These are phyloP conservation scores for Polytrichum formosum DNA, from an alignment of 225 moss, liverwort and hornwort species.

Conservation along the genomic window DNA sequence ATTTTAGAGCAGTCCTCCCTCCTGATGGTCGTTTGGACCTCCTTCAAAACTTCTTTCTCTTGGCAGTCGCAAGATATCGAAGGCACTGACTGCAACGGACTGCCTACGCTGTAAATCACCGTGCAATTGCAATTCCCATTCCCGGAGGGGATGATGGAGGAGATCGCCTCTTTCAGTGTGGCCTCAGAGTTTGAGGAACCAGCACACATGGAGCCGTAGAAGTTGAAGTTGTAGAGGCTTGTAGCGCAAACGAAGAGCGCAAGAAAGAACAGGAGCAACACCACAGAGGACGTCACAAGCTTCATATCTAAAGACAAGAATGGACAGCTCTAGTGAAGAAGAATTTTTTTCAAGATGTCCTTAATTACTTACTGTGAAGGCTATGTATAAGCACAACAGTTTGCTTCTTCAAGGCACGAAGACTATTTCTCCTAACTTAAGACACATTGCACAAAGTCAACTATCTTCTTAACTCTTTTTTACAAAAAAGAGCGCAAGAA, in stretches of 20 bases:
- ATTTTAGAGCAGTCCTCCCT: constrained; percentile 15
- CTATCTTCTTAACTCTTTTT: too few species aligned
- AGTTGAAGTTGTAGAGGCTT: neutral
- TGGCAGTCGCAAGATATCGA: neutral
- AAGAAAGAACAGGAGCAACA: neutral
- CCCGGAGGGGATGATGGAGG: neutral
- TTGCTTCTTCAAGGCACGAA: too few species aligned
- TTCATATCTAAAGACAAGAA: neutral
- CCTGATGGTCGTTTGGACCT: constrained; percentile 9
- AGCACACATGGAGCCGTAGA: constrained; percentile 1
- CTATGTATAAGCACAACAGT: too few species aligned
- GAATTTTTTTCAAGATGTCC: too few species aligned
- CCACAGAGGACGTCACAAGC: neutral
- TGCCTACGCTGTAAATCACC: neutral
- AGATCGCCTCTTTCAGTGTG: neutral
- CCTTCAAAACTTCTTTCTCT: constrained; percentile 1
- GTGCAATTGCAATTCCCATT: constrained; percentile 10
- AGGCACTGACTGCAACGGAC: neutral
- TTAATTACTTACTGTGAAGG: too few species aligned
- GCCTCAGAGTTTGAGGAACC: neutral
- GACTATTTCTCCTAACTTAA: too few species aligned
- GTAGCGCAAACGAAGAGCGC: neutral
- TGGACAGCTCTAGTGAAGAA: too few species aligned
- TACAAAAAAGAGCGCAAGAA: too few species aligned
- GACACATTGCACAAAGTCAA: too few species aligned